phyloP scores from a whole-genome alignment of 306 rosid species.

The Echinosophora koreensis region DNA sequence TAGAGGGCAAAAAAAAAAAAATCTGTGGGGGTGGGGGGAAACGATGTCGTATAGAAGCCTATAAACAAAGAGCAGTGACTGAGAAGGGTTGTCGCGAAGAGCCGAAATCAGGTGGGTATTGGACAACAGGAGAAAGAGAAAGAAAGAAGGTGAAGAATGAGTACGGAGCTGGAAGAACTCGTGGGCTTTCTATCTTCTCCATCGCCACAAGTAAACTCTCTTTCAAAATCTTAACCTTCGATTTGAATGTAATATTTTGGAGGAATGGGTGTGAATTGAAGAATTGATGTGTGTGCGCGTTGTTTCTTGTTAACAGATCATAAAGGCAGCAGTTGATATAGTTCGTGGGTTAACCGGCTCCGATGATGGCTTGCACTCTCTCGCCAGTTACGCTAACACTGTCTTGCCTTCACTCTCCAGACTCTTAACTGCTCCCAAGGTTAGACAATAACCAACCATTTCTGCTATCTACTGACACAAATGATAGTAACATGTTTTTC shows the following conservation, averaged over 20 bases:
- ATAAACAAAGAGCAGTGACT: background rate
- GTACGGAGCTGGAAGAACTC: constrained; percentile 93
- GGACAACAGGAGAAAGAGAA: background rate
- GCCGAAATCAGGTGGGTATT: background rate
- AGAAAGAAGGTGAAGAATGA: constrained; percentile 51
- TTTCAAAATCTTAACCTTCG: background rate
- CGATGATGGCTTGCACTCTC: constrained; percentile 82
- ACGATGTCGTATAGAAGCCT: background rate
- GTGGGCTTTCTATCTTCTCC: constrained; percentile 76
- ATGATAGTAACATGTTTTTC: no score
- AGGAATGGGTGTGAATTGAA: background rate
- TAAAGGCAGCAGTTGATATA: constrained; percentile 86
- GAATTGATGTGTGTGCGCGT: background rate
- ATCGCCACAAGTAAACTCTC: constrained; percentile 70
- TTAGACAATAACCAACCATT: background rate
- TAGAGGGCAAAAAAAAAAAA: no score
- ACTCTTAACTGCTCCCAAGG: constrained; percentile 73
- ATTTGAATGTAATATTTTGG: background rate
- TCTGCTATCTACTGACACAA: no score
- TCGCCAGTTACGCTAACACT: constrained; percentile 57
- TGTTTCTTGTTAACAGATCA: constrained; percentile 52
- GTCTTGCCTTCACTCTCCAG: constrained; percentile 68
- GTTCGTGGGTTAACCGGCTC: constrained; percentile 94
- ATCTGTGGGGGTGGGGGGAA: no score
- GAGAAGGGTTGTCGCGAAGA: background rate